These are phyloP conservation scores for Austroboletus festivus DNA, from an alignment of 768 basidiomycete genomes.

Conservation along the genomic window DNA sequence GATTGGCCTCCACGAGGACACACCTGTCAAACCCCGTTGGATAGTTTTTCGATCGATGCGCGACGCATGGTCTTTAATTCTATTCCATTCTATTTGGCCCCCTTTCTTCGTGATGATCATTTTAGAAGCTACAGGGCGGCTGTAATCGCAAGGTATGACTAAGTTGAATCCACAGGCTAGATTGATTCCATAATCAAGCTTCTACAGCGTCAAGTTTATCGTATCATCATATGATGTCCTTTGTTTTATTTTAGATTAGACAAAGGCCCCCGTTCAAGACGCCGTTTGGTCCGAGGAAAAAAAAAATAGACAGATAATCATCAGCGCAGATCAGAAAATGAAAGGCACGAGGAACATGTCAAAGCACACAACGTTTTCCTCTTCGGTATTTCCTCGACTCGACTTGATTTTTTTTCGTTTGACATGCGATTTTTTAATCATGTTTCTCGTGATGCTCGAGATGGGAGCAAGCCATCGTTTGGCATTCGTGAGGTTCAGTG, in stretches of 20 bases:
- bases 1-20: no score
- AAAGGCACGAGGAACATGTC: neutral
- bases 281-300: neutral
- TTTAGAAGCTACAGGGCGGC: no score
- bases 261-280: neutral
- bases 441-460: neutral
- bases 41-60: constrained; percentile 2
- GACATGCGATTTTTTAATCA: neutral
- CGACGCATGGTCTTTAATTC: no score
- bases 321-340: neutral
- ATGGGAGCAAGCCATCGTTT: neutral
- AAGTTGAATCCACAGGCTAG: no score
- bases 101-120: no score
- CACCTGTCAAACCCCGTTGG: no score
- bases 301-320: neutral
- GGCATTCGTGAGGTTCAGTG: neutral
- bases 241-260: constrained; percentile 4
- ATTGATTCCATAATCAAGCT: neutral
- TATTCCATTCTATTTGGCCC: no score
- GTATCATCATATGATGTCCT: no score
- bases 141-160: no score
- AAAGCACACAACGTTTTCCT: no score
- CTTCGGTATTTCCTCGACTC: neutral
- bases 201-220: constrained; percentile 20
- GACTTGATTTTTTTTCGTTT: neutral